Evolutionary conservation across 108 stramenopile genomes (phyloP).

Genomic region (Cyclostephanos tholiformis): DNA sequence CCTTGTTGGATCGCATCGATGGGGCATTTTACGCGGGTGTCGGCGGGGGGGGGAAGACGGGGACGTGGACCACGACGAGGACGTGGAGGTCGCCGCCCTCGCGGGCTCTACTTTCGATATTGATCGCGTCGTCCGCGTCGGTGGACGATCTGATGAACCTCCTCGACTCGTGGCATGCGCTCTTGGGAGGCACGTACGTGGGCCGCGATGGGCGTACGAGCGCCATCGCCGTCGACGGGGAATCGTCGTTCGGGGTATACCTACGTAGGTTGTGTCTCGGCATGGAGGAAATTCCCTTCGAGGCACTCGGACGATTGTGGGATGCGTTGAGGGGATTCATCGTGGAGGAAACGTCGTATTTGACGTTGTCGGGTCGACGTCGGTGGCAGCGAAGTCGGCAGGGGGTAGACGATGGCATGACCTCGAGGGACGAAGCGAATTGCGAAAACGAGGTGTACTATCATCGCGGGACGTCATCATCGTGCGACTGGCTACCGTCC

Average conservation of each 20-base stretch:
- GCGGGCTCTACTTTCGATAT: slow-evolving; percentile 12
- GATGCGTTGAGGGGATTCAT: slow-evolving; percentile 41
- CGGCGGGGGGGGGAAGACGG: background rate
- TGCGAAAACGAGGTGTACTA: background rate
- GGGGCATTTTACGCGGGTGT: slow-evolving; percentile 15
- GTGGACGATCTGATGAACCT: slow-evolving; percentile 38
- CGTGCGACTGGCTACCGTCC: slow-evolving; percentile 38
- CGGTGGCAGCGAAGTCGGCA: background rate
- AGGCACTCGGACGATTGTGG: slow-evolving; percentile 67
- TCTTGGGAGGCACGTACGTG: slow-evolving; percentile 25
- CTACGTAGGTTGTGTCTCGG: slow-evolving; percentile 75
- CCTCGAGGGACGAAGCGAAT: background rate
- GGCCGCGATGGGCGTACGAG: background rate
- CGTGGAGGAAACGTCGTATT: slow-evolving; percentile 19
- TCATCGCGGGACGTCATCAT: background rate
- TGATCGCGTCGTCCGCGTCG: slow-evolving; percentile 27
- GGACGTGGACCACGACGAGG: background rate
- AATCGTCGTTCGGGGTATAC: slow-evolving; percentile 70
- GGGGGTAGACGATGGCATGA: background rate
- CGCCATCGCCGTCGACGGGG: slow-evolving; percentile 34
- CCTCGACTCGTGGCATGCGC: slow-evolving; percentile 34
- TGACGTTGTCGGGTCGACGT: background rate
- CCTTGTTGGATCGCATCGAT: slow-evolving; percentile 37
- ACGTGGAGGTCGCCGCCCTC: slow-evolving; percentile 27
- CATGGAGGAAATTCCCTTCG: slow-evolving; percentile 82